Evolutionary conservation across 2,329 filamentous ascomycete species (phyloP).

Genomic region (Aspergillus sergii): DNA sequence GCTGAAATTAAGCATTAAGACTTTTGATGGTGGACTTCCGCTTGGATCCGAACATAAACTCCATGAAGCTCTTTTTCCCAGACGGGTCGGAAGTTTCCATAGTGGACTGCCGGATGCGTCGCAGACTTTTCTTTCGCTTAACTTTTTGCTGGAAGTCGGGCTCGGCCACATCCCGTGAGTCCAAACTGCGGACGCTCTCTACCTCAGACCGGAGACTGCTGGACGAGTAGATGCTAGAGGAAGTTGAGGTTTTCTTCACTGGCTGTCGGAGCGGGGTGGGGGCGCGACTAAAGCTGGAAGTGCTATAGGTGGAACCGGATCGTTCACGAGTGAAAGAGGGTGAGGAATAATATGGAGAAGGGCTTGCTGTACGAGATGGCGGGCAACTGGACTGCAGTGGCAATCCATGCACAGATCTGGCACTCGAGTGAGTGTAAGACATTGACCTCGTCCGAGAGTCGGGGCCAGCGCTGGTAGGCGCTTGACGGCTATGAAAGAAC

Average conservation of each 20-base stretch:
- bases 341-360: slow-evolving; percentile 24
- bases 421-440: slow-evolving; percentile 22
- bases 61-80: slow-evolving; percentile 25
- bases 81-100: slow-evolving; percentile 14
- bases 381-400: slow-evolving; percentile 16
- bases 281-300: slow-evolving; percentile 27
- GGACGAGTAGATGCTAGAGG: slow-evolving; percentile 30
- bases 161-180: slow-evolving; percentile 14
- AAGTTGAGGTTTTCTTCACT: slow-evolving; percentile 29
- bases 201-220: slow-evolving; percentile 34
- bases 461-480: slow-evolving; percentile 11
- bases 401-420: slow-evolving; percentile 18
- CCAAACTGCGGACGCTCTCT: slow-evolving; percentile 18
- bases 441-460: slow-evolving; percentile 20
- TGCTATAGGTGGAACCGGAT: slow-evolving; percentile 27
- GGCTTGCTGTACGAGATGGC: slow-evolving; percentile 23
- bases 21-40: slow-evolving; percentile 23
- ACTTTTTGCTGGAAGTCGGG: slow-evolving; percentile 11
- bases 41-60: slow-evolving; percentile 24
- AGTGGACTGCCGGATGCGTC: slow-evolving; percentile 16
- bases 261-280: slow-evolving; percentile 27
- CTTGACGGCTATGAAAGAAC: slow-evolving; percentile 19
- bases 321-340: slow-evolving; percentile 24
- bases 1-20: slow-evolving; percentile 21
- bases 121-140: slow-evolving; percentile 23